Conservation (phyloP, 345 rosid genomes). For the Eucalyptus curtisii region DNA sequence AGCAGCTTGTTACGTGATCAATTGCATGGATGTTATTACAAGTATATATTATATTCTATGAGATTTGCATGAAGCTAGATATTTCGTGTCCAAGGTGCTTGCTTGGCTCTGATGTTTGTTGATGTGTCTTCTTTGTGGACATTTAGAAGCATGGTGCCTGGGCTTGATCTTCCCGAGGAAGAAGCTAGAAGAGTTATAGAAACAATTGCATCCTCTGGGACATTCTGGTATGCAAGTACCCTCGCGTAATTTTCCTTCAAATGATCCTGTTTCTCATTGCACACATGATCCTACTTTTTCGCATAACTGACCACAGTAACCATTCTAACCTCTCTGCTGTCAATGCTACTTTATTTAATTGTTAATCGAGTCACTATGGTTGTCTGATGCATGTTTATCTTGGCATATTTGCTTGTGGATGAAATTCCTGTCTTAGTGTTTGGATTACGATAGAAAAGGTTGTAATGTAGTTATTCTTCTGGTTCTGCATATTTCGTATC, state of each 20-base stretch:
- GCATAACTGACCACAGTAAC: background rate
- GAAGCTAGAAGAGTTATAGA: conserved; percentile 32
- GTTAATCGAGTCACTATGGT: background rate
- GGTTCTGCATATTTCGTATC: background rate
- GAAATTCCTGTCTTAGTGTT: background rate
- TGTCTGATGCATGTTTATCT: background rate
- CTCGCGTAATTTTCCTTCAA: background rate
- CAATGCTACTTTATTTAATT: background rate
- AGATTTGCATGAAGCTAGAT: background rate
- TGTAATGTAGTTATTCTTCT: background rate
- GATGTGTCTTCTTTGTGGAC: background rate
- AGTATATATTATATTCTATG: background rate
- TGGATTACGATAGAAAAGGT: background rate
- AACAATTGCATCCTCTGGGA: conserved; percentile 68
- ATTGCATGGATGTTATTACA: background rate
- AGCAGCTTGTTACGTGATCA: background rate
- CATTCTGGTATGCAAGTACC: conserved; percentile 37
- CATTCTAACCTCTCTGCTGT: background rate
- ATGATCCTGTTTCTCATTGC: background rate
- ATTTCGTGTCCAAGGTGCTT: background rate
- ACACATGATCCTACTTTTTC: background rate
- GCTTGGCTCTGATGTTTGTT: background rate
- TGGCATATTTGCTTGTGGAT: background rate
- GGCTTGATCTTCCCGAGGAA: conserved; percentile 23
- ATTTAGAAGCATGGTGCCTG: conserved; percentile 16